A percentile compares a stretch with the other conserved stretches of the same genome.
These are phyloP conservation scores for Globisporangium splendens DNA, from an alignment of 352 stramenopile genomes.

Conservation along the genomic window DNA sequence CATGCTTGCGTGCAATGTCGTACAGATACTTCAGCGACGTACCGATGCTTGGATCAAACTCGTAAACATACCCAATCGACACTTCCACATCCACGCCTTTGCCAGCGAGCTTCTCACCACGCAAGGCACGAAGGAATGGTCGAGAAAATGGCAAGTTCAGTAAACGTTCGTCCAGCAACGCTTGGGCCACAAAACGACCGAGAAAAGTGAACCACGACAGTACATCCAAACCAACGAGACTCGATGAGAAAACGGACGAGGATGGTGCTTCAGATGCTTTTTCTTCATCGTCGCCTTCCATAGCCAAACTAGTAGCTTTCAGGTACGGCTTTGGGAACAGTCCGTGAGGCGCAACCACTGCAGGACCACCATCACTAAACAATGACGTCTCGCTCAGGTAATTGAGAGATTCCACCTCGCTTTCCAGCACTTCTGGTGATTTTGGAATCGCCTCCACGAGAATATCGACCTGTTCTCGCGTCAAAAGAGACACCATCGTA, in stretches of 20 bases:
- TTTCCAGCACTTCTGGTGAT: conserved; percentile 65
- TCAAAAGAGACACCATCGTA: conserved; percentile 39
- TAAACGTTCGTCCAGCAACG: conserved; percentile 79
- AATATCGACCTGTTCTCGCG: conserved; percentile 40
- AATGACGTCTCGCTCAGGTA: conserved; percentile 48
- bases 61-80: conserved; percentile 56
- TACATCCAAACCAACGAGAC: conserved; percentile 15
- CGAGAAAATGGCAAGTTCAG: conserved; percentile 78
- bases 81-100: conserved; percentile 29
- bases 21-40: conserved; percentile 65
- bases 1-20: conserved; percentile 19
- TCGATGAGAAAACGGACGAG: conserved; percentile 3
- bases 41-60: conserved; percentile 66
- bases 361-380: conserved; percentile 19
- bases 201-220: conserved; percentile 71
- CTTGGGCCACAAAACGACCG: conserved; percentile 64
- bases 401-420: conserved; percentile 53
- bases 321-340: conserved; percentile 47
- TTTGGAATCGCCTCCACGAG: conserved; percentile 36
- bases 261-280: conserved; percentile 1
- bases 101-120: conserved; percentile 50
- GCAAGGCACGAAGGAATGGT: conserved; percentile 62
- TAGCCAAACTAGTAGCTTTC: not conserved
- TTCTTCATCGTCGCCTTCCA: conserved; percentile 5
- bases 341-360: conserved; percentile 49